These are phyloP conservation scores for Chenopodium berlandieri DNA, from an alignment of 148 eudicot species.

Conservation along the genomic window DNA sequence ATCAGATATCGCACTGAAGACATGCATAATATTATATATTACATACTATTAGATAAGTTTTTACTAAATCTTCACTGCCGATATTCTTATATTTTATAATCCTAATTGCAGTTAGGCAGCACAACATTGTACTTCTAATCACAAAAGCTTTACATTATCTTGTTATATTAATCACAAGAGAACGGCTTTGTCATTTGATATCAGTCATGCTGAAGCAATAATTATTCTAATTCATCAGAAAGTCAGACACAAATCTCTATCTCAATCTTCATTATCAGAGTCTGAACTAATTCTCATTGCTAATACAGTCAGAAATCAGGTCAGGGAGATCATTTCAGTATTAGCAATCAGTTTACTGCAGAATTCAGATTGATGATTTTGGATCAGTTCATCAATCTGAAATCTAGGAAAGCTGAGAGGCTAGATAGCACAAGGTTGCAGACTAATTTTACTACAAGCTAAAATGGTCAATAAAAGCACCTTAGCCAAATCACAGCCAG, in stretches of 20 bases:
- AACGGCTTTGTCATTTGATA: background rate
- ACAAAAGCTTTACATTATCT: background rate
- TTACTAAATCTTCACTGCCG: background rate
- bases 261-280: background rate
- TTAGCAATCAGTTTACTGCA: background rate
- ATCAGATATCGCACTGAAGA: background rate
- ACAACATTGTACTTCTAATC: background rate
- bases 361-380: background rate
- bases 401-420: background rate
- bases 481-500: background rate
- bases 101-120: constrained; percentile 11
- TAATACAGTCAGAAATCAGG: background rate
- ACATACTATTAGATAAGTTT: background rate
- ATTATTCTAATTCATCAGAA: background rate
- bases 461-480: background rate
- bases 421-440: background rate
- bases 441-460: background rate
- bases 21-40: background rate
- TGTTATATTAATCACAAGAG: background rate
- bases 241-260: background rate
- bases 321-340: background rate
- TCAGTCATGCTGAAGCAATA: background rate
- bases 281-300: background rate
- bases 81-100: background rate
- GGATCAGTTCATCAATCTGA: background rate